Base-by-base conservation (phyloP, 495 filamentous ascomycete species). In the Neurospora sp. region DNA sequence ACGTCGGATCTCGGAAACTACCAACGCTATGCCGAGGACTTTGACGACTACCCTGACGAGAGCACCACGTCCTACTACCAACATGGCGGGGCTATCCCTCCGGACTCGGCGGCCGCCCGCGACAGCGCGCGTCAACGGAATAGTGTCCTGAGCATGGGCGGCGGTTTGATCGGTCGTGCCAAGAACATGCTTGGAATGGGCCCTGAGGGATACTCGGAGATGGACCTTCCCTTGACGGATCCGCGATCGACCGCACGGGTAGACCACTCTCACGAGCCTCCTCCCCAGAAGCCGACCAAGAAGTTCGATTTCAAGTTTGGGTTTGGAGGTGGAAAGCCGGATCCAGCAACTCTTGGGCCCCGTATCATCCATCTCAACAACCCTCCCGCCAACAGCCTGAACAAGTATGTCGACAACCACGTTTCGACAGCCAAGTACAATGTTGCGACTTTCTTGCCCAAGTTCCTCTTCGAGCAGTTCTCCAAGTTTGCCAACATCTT, bases 391-490 rank as follows among this genome's bases (percentile, higher is more conserved):
- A 99, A 99, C 80, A 85, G 89, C 37, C 85, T 83, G 71, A 94
- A 94, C 85, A 96, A 94, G 79, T 98, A 94, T 82, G 87, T 94
- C 73, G 92, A 95, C 86, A 99, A 99, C 80, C 93, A 98, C 80
- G 91, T 99, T 66, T 98, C 95, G 8, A 99, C 96, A 3, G 91
- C 96, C 76, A 99, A 99, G 81, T 99, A 99, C 87, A 99, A 98
- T 81, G 77, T 94, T 78, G 86, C 92, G 70, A 97, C 93, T n/a
- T 98, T 98, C 81, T 78, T 98, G 37, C 95, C 96, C 69, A 99
- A 99, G 82, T 99, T 99, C 84, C 85, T 99, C 28, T 96, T 94
- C 83, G 96, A 99, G 79, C 96, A 99, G 82, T 99, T 99, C 85
- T 97, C 94, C 70, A 99, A 97, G 84, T 98, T 97, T 83, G 96